Evolutionary conservation across 1,284 basidiomycete genomes (phyloP).

Genomic region (Puccinia brachypodii): DNA sequence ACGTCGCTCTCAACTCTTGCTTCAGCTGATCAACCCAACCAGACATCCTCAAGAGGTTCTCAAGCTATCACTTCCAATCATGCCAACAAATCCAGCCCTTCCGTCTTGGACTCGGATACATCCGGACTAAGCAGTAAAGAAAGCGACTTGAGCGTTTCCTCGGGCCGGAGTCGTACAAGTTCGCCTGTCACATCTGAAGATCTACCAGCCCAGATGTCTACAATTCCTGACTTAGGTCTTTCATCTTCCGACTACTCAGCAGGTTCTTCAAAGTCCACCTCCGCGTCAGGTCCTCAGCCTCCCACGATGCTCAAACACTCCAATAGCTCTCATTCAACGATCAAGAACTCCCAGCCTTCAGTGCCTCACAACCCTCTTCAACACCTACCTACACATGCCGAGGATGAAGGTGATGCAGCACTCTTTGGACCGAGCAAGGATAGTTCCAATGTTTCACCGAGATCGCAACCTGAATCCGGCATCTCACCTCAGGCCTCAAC

Average conservation of each 20-base stretch:
- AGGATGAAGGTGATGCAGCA: slow-evolving; percentile 1
- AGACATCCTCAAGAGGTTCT: not conserved
- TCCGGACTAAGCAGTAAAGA: slow-evolving; percentile 52
- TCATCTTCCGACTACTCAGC: slow-evolving; percentile 28
- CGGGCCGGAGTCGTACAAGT: slow-evolving; percentile 54
- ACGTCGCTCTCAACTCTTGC: slow-evolving; percentile 27
- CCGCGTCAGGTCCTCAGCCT: not conserved
- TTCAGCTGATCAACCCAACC: slow-evolving; percentile 51
- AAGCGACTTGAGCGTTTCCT: slow-evolving; percentile 52
- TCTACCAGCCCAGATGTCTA: slow-evolving; percentile 49
- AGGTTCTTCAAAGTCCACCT: slow-evolving; percentile 49
- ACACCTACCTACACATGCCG: slow-evolving; percentile 15
- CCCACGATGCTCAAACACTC: slow-evolving; percentile 24
- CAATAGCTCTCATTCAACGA: slow-evolving; percentile 47
- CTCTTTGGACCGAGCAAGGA: not conserved
- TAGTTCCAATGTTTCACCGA: not conserved
- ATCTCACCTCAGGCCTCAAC: not conserved
- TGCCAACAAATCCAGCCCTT: slow-evolving; percentile 15
- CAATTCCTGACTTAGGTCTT: slow-evolving; percentile 22
- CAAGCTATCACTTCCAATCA: not conserved
- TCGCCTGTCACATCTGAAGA: slow-evolving; percentile 51
- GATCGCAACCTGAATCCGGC: not conserved
- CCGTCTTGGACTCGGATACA: slow-evolving; percentile 44
- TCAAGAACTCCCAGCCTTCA: slow-evolving; percentile 23
- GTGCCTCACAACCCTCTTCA: slow-evolving; percentile 19